Percentiles rank a stretch among this genome's conserved stretches.
These are phyloP conservation scores for Suillus fuscotomentosus DNA, from an alignment of 768 basidiomycete genomes.

Conservation along the genomic window DNA sequence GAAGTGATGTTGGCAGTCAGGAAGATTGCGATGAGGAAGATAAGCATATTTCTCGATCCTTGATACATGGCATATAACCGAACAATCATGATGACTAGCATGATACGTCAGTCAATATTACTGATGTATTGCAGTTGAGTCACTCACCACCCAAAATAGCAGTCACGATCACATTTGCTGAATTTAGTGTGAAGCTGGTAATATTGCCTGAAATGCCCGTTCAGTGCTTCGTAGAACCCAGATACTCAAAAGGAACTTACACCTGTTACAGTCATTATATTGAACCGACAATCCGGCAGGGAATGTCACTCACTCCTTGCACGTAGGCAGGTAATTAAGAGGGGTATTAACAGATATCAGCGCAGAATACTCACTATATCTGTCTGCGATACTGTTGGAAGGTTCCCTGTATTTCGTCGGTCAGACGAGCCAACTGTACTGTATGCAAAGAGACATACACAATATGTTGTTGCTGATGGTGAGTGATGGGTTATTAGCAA, in stretches of 20 bases:
- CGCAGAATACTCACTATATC: not conserved
- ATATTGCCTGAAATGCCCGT: slow-evolving; percentile 32
- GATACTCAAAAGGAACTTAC: not conserved
- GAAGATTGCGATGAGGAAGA: no score
- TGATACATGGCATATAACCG: no score
- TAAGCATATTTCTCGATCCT: no score
- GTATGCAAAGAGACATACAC: not conserved
- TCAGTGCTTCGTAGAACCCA: not conserved
- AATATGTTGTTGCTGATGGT: not conserved
- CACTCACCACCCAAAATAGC: not conserved
- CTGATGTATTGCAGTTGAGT: no score
- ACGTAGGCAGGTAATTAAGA: not conserved
- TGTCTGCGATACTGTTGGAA: not conserved
- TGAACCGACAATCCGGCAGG: not conserved
- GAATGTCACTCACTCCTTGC: not conserved
- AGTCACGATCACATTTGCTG: not conserved
- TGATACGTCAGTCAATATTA: no score
- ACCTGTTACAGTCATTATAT: not conserved
- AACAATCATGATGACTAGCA: no score
- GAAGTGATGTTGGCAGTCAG: no score
- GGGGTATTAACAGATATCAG: not conserved
- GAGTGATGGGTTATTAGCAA: not conserved
- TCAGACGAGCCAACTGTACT: not conserved
- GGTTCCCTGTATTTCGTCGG: not conserved
- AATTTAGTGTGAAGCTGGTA: not conserved